Conservation (phyloP, 306 rosid genomes). For the Comarum palustre region DNA sequence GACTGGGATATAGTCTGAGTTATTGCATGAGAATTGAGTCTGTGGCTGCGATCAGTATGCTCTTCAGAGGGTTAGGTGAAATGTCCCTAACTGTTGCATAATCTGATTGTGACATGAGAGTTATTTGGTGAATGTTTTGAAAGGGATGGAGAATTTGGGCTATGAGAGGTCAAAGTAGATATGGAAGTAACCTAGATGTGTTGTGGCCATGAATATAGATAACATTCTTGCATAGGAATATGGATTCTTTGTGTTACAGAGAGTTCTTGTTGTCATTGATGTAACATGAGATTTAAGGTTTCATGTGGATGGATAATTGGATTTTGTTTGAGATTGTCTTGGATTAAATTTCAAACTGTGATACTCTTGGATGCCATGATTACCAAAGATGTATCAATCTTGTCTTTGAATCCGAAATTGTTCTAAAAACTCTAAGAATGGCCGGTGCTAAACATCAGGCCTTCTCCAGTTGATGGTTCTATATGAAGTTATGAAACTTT, state of each 20-base stretch:
- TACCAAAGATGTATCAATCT: too few species aligned
- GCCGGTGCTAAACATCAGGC: too few species aligned
- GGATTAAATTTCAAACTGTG: too few species aligned
- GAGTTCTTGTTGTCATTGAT: background rate
- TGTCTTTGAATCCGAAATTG: too few species aligned
- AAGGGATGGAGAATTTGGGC: conserved; percentile 21
- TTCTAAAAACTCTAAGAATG: too few species aligned
- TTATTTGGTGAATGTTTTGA: conserved; percentile 12
- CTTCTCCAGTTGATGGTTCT: too few species aligned
- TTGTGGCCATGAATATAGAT: conserved; percentile 27
- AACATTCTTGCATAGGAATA: background rate
- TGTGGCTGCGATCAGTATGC: conserved; percentile 49
- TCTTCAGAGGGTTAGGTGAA: conserved; percentile 45
- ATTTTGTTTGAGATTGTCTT: background rate
- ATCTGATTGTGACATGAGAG: conserved; percentile 19
- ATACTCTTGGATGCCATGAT: too few species aligned
- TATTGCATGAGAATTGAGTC: conserved; percentile 63
- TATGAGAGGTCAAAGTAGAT: conserved; percentile 12
- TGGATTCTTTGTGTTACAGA: background rate
- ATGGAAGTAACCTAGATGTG: conserved; percentile 1
- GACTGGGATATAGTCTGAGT: conserved; percentile 23
- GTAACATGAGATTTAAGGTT: background rate
- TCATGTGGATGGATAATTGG: background rate
- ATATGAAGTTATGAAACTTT: too few species aligned
- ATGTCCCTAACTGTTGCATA: conserved; percentile 25